Evolutionary conservation across 768 basidiomycete species (phyloP), one percentile per base, ranked within the genome.

Genomic region (Gloeopeniophorella convolvens): DNA sequence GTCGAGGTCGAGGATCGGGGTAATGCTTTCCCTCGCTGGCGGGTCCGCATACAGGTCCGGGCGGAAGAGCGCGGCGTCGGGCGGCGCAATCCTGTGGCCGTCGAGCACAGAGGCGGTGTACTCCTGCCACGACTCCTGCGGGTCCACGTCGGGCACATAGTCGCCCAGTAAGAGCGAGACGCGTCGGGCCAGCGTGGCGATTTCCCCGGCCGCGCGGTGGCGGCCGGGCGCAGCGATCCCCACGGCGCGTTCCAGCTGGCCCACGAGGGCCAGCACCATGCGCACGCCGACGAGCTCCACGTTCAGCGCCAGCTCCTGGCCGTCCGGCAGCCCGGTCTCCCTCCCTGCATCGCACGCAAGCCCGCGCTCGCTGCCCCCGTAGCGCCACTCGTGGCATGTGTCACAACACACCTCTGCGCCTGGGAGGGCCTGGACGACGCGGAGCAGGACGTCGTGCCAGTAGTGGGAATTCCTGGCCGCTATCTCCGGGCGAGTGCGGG

Each of bases 1-100:
- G 47, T 56, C 57, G 47, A 58, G 46, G 57, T 58, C 57, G 32
- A 58, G 57, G 31, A 58, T 58, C 33, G 57, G 46, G n/a, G 57
- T 56, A 18, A 56, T 47, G n/a, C 41, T 51, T n/a, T 55, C 45
- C 12, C 36, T 27, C 7, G 41, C 28, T 15, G 45, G 37, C 21
- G 49, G 45, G 48, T 41, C 41, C 20, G 32, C 40, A 33, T 33
- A 24, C 27, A 45, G 24, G 34, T 49, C 57, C 10, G 45, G 42
- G 35, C 45, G 55, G 23, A 56, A 56, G 40, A 51, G 48, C 32
- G 28, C 47, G 13, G 45, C 44, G 32, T 32, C 42, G 28, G 26
- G 47, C 4, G 45, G 55, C 13, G 47, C 44, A 18, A 56, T 49
- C 35, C 49, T 30, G 44, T 45, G 26, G 8, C 55, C 57, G 39